phyloP scores from a whole-genome alignment of 2,329 filamentous ascomycete genomes.

The Aureobasidium sp. region DNA sequence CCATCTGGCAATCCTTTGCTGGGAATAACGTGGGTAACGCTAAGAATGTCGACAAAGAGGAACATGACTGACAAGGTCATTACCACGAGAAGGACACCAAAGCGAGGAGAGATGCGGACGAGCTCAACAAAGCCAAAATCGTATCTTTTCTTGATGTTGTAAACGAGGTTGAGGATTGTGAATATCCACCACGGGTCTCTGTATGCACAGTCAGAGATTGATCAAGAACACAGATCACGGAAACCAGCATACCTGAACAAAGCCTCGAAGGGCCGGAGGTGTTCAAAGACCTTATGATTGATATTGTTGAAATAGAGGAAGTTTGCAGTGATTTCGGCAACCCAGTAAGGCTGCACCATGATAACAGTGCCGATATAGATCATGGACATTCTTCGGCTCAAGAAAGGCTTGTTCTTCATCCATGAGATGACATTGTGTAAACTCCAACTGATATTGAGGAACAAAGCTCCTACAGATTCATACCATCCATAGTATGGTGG shows the following conservation, averaged over 20 bases:
- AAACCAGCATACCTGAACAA: constrained; percentile 37
- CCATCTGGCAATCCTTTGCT: constrained; percentile 35
- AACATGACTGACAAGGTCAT: constrained; percentile 57
- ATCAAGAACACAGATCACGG: not conserved
- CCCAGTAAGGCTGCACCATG: constrained; percentile 56
- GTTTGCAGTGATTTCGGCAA: constrained; percentile 59
- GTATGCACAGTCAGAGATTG: constrained; percentile 28
- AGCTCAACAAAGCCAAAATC: constrained; percentile 53
- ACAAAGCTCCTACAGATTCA: constrained; percentile 52
- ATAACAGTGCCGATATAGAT: constrained; percentile 55
- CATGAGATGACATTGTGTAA: constrained; percentile 61
- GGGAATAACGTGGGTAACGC: constrained; percentile 43
- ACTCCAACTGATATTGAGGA: constrained; percentile 56
- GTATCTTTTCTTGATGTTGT: constrained; percentile 57
- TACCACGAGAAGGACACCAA: constrained; percentile 53
- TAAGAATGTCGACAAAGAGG: constrained; percentile 54
- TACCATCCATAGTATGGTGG: constrained; percentile 57
- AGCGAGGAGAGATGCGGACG: constrained; percentile 55
- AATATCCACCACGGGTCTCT: constrained; percentile 65
- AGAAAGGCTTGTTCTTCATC: constrained; percentile 58
- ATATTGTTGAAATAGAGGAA: constrained; percentile 51
- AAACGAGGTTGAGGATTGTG: constrained; percentile 53
- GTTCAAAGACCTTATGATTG: constrained; percentile 21
- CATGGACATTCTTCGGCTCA: constrained; percentile 42
- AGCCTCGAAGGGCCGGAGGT: constrained; percentile 50